Evolutionary conservation across 83 land plant genomes (phyloP).

Genomic region (Diphasiastrum complanatum): DNA sequence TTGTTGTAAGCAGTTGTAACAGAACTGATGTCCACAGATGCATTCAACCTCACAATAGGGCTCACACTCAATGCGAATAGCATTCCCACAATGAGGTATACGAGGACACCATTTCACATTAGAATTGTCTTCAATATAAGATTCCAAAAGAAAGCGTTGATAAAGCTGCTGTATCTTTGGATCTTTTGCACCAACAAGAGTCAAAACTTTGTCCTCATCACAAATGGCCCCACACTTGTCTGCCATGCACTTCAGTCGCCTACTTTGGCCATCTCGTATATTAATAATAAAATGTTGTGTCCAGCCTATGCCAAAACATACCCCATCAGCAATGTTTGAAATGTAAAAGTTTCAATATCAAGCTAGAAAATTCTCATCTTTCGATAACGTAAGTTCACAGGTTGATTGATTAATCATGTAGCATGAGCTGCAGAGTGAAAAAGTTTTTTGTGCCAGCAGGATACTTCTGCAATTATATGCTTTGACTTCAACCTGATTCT

Average conservation of each 20-base stretch:
- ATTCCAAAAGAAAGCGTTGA: constrained; percentile 76
- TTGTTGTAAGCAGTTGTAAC: constrained; percentile 72
- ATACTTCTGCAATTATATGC: constrained; percentile 2
- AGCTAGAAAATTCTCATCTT: neutral
- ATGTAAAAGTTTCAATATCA: neutral
- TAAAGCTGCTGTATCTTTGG: constrained; percentile 60
- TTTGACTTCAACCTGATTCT: neutral
- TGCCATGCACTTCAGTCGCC: constrained; percentile 81
- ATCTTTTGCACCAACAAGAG: constrained; percentile 46
- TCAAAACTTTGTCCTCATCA: constrained; percentile 70
- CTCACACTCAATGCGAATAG: constrained; percentile 79
- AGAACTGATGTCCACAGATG: constrained; percentile 77
- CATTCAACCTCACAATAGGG: constrained; percentile 84
- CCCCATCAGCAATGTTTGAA: neutral
- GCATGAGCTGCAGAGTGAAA: neutral
- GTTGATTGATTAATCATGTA: neutral
- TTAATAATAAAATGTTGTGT: constrained; percentile 61
- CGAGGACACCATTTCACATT: constrained; percentile 98
- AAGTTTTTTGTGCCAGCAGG: neutral
- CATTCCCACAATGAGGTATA: constrained; percentile 91
- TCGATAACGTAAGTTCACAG: neutral
- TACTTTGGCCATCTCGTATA: constrained; percentile 83
- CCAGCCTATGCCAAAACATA: constrained; percentile 49
- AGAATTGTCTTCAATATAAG: constrained; percentile 89
- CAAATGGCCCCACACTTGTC: constrained; percentile 83